phyloP scores from a whole-genome alignment of 2,329 filamentous ascomycete species.

The Aspergillus ochraceoroseus region DNA sequence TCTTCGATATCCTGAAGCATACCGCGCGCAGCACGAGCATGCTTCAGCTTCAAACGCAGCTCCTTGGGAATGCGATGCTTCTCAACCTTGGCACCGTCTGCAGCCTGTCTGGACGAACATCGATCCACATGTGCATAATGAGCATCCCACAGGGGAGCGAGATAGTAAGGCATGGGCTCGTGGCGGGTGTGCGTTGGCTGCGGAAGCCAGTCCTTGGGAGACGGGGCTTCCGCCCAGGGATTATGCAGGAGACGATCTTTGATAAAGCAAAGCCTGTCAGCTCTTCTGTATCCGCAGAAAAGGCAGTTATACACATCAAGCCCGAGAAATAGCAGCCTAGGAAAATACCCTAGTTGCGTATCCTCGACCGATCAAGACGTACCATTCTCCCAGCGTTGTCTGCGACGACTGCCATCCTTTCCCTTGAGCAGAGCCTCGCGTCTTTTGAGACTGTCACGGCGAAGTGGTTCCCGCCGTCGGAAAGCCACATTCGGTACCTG shows the following conservation, averaged over 20 bases:
- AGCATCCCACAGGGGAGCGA: conserved; percentile 79
- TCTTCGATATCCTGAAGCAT: conserved; percentile 81
- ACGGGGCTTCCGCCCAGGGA: conserved; percentile 76
- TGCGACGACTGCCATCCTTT: conserved; percentile 80
- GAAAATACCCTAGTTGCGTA: conserved; percentile 1
- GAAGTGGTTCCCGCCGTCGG: conserved; percentile 52
- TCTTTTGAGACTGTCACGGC: conserved; percentile 58
- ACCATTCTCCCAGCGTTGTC: conserved; percentile 95
- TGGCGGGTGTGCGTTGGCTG: conserved; percentile 74
- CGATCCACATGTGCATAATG: conserved; percentile 44
- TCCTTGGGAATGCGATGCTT: conserved; percentile 65
- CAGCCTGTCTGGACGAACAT: conserved; percentile 36
- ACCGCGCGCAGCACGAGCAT: conserved; percentile 67
- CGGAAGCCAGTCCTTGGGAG: conserved; percentile 75
- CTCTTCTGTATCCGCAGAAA: conserved; percentile 4
- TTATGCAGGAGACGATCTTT: conserved; percentile 80
- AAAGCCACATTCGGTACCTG: conserved; percentile 39
- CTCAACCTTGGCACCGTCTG: conserved; percentile 33
- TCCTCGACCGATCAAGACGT: conserved; percentile 26
- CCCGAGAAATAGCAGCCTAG: neutral
- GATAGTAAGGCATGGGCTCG: conserved; percentile 73
- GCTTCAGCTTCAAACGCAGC: conserved; percentile 74
- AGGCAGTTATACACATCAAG: conserved; percentile 1
- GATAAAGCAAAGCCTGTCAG: conserved; percentile 22
- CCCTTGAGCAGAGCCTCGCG: conserved; percentile 79